Evolutionary conservation across 306 rosid genomes (phyloP), one percentile per base, ranked within the genome.

Genomic region (Cajanus cajan): DNA sequence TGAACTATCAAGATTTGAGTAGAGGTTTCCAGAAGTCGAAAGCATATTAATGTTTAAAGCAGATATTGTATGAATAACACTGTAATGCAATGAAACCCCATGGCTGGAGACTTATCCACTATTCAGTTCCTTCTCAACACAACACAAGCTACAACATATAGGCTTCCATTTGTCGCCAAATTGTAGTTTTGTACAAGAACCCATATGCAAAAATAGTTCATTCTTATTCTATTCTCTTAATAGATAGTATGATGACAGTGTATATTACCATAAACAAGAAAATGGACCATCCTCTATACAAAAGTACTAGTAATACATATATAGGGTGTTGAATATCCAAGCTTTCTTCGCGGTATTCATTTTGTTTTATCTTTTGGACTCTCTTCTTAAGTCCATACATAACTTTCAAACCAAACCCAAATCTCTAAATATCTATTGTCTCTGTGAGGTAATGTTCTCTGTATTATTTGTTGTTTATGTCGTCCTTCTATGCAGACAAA

Each of bases 231-330:
- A 61, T 74, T 36, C 51, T 69, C 67, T 77, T 69, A 54, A 72
- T 74, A 63, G 74, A 67, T 13, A 34, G 31, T 28, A 28, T 28
- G 31, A 7, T 34, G 37, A 34, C 0, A 36, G 8, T 39, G 19
- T 51, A 37, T 10, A 73, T 5, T n/a, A 25, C 1, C 57, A 79
- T 55, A 43, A 43, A 15, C 21, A 68, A 75, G 62, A 80, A 81
- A 55, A 61, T 22, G 80, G 82, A 8, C 74, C 81, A 88, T 80
- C 85, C 79, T 85, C 81, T 71, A 68, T 54, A 78, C 87, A 85
- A 74, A 85, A 70, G 50, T 72, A 85, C 11, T 41, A 68, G 78
- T 43, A 44, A 63, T 39, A 71, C 65, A 83, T 47, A 51, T 41
- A 74, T 48, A 74, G 82, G 74, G 64, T 78, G 76, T 67, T 77